Evolutionary conservation across 805 yeast genomes (phyloP), one percentile per base, ranked within the genome.

Genomic region (Metschnikowia matae): DNA sequence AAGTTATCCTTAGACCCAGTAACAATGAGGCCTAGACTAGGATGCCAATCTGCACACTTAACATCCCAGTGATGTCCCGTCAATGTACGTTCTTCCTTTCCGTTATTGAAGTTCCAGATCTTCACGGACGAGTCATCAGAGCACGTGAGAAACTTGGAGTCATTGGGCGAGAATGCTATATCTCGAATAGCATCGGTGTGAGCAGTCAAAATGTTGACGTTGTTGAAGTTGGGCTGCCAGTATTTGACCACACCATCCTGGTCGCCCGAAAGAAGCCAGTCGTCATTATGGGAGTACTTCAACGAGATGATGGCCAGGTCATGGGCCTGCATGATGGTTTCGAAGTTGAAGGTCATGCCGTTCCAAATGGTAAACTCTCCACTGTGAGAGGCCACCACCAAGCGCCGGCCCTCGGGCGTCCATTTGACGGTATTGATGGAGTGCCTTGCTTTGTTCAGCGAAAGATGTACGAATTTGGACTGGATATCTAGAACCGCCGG

Each of bases 51-150:
- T 48, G 95, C 88, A 48, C 91, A 83, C 64, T 94, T 94, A 20
- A 94, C 97, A 68, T 94, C 99, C 99, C 99, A 94, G 65, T 95
- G 96, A 69, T 94, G 99, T 2, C 98, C 98, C 21, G 83, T 78
- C 48, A 94, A 73, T 0, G 81, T 75, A 44, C 87, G 71, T 63
- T 94, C 99, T 58, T 89, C 94, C 51, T 79, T 73, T 35, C 94
- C 94, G 62, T 86, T 88, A 62, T 88, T 85, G 69, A 94, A 94
- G 68, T 91, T 89, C 97, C 98, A 94, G 36, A 94, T 84, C 64
- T 94, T 95, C 53, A 92, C 73, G 5, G 85, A 79, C 46, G 89
- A 86, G 67, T 94, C 99, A 69, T 94, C 99, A 17, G 96, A 87
- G 57, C 95, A 87, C 1, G 96, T 87, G n/a, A 90, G 87, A 67